A percentile compares a stretch with the other conserved stretches of the same genome.
Conservation (phyloP, 2,329 filamentous ascomycete genomes). For the Trichoderma sp. region DNA sequence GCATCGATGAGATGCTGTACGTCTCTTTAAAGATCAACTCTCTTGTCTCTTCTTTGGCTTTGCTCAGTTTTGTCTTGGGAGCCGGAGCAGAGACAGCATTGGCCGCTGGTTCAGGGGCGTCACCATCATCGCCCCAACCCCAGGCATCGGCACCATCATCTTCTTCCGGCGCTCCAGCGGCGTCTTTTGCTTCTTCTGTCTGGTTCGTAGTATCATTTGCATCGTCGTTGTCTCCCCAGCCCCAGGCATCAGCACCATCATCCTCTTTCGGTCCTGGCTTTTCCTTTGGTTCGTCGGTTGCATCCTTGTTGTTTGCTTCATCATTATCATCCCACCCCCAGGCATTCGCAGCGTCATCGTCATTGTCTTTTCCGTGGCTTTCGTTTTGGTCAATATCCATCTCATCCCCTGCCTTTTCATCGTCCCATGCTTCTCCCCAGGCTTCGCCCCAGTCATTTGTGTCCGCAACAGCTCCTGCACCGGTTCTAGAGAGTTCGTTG, state of each 20-base stretch:
- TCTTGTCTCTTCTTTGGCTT: conserved; percentile 40
- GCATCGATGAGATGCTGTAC: conserved; percentile 86
- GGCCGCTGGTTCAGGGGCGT: conserved; percentile 26
- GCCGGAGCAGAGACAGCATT: not conserved
- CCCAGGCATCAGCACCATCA: conserved; percentile 54
- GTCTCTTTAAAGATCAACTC: conserved; percentile 79
- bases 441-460: conserved; percentile 69
- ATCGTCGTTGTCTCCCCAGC: conserved; percentile 68
- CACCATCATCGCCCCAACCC: conserved; percentile 78
- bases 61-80: conserved; percentile 13
- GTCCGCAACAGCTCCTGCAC: conserved; percentile 42
- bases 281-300: conserved; percentile 8
- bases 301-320: conserved; percentile 24
- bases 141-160: conserved; percentile 65
- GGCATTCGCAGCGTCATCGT: conserved; percentile 33
- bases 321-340: conserved; percentile 77
- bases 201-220: conserved; percentile 24
- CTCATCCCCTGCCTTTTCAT: conserved; percentile 53
- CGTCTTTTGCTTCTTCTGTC: conserved; percentile 20
- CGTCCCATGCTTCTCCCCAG: conserved; percentile 80
- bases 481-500: conserved; percentile 58
- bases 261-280: conserved; percentile 27
- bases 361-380: conserved; percentile 74
- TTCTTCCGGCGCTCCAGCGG: conserved; percentile 2
- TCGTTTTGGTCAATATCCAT: conserved; percentile 20